Evolutionary conservation across 116 monocot genomes (phyloP), one percentile per base, ranked within the genome.

Genomic region (Papilionanthe hybrid): DNA sequence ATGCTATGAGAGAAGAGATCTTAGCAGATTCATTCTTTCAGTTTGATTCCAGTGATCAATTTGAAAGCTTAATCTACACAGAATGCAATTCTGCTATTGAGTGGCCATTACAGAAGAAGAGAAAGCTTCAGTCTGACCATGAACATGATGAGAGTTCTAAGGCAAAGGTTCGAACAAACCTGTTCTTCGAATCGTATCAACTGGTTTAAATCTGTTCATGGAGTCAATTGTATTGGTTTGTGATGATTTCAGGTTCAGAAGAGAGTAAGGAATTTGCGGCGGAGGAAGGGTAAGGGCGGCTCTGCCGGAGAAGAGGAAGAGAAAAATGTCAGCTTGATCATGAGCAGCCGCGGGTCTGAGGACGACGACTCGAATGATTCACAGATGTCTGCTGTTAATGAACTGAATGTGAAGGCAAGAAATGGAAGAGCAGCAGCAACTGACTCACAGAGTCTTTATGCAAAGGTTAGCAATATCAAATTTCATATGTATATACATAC

Each of bases 341-440:
- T 83, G 13, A 80, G 77, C 49, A 75, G 75, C 57, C 69, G 45
- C 78, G 77, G 77, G 76, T 88, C 82, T 7, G 85, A 88, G 50
- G 82, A 81, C 9, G 83, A 85, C n/a, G 85, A 85, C 17, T 78
- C 78, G 17, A 79, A 55, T 60, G 69, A 44, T 55, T 80, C 79
- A 7, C 86, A 76, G 25, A 78, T 67, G 63, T 56, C 13, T 76
- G 80, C 71, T 12, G 80, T 53, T 13, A 15, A 4, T 53, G 15
- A 53, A 53, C 53, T 17, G 1, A 53, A 53, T 53, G 17, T 53
- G 53, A 18, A 53, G 53, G 65, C 25, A 65, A 65, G 65, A 65
- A 7, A 22, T 65, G 65, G 65, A 27, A n/a, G 65, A 23, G 65
- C 23, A 23, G 65, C 22, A 23, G 65, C 65, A 65, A 25, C 65